Percentiles rank a stretch among this genome's conserved stretches.
phyloP scores from a whole-genome alignment of 73 alveolate genomes.

The Blepharisma stoltei region DNA sequence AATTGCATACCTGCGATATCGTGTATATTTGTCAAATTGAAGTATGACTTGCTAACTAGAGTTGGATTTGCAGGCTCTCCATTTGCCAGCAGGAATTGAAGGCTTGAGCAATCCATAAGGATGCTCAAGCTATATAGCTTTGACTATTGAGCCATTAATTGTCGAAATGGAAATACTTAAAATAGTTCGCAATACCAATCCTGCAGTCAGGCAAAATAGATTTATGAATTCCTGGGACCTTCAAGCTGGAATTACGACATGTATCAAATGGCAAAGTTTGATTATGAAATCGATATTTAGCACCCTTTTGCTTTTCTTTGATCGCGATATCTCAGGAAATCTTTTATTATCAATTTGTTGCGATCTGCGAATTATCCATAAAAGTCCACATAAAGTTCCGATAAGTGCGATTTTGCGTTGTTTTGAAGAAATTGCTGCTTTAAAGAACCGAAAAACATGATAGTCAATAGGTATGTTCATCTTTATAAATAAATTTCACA shows the following conservation, averaged over 20 bases:
- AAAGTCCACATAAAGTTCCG: background rate
- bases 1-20: too few relatives aligned
- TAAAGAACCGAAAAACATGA: background rate
- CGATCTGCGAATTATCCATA: background rate
- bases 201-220: background rate
- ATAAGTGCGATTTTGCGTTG: constrained; percentile 4
- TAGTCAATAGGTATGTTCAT: too few relatives aligned
- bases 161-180: background rate
- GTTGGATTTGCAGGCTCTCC: too few relatives aligned
- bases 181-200: background rate
- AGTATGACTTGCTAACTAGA: too few relatives aligned
- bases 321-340: background rate
- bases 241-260: background rate
- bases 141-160: constrained; percentile 2
- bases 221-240: background rate
- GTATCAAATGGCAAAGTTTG: too few relatives aligned
- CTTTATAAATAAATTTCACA: too few relatives aligned
- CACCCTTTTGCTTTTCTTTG: background rate
- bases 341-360: background rate
- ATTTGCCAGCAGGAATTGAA: too few relatives aligned
- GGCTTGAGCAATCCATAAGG: too few relatives aligned
- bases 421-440: background rate
- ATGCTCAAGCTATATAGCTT: too few relatives aligned
- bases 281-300: too few relatives aligned
- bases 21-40: too few relatives aligned